These are phyloP conservation scores for Musa balbisiana DNA, from an alignment of 202 grass and related monocot species.

Conservation along the genomic window DNA sequence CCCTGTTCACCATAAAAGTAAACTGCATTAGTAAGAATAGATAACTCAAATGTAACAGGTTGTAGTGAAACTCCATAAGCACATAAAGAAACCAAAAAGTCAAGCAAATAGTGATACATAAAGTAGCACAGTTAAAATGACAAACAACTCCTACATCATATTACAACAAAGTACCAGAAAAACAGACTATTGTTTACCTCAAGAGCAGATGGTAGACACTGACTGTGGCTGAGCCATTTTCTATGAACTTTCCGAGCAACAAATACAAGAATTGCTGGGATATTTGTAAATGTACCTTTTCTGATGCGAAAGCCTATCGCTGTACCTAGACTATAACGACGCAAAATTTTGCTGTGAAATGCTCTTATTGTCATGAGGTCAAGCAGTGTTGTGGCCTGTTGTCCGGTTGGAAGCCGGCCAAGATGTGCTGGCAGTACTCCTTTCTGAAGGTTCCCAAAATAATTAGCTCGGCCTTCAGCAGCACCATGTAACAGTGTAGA, in stretches of 20 bases:
- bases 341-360: slow-evolving; percentile 96
- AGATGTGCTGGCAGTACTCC: slow-evolving; percentile 64
- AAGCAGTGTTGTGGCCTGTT: slow-evolving; percentile 92
- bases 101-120: too few species aligned
- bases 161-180: background rate
- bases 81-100: background rate
- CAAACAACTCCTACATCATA: background rate
- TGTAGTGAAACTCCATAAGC: background rate
- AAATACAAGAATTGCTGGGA: slow-evolving; percentile 86
- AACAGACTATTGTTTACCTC: slow-evolving; percentile 30
- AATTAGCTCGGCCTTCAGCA: slow-evolving; percentile 91
- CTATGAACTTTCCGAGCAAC: slow-evolving; percentile 88
- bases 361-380: slow-evolving; percentile 98
- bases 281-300: slow-evolving; percentile 73
- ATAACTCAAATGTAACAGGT: background rate
- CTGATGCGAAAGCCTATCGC: slow-evolving; percentile 90
- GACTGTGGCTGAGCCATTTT: slow-evolving; percentile 66
- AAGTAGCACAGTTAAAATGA: background rate
- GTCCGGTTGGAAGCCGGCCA: slow-evolving; percentile 53
- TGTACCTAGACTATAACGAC: slow-evolving; percentile 76
- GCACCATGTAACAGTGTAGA: slow-evolving; percentile 74
- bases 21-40: background rate
- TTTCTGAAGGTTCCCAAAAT: slow-evolving; percentile 96
- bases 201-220: slow-evolving; percentile 83
- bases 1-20: slow-evolving; percentile 35